Conservation (phyloP, 2,329 filamentous ascomycete species). For the Exophiala spinifera region DNA sequence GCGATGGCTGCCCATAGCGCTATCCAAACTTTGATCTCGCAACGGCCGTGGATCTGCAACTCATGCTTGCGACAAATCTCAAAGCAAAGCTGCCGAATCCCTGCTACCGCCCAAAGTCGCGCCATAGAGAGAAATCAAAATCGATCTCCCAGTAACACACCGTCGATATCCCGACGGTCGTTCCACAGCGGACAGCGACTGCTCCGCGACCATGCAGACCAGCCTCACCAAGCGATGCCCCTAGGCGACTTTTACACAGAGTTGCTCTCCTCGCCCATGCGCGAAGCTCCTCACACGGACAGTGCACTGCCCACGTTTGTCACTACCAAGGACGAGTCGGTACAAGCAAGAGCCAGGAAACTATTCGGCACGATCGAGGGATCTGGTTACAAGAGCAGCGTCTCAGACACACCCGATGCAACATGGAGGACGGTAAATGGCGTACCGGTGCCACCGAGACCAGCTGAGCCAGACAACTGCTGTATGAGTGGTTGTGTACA, state of each 20-base stretch:
- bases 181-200: neutral
- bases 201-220: slow-evolving; percentile 3
- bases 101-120: slow-evolving; percentile 8
- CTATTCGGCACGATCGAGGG: slow-evolving; percentile 81
- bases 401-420: slow-evolving; percentile 45
- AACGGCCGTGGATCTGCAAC: slow-evolving; percentile 10
- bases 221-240: slow-evolving; percentile 38
- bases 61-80: slow-evolving; percentile 35
- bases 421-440: slow-evolving; percentile 65
- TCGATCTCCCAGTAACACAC: neutral
- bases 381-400: slow-evolving; percentile 63
- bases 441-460: slow-evolving; percentile 75
- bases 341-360: slow-evolving; percentile 57
- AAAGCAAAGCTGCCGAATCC: slow-evolving; percentile 43
- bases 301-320: slow-evolving; percentile 25
- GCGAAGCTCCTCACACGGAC: slow-evolving; percentile 15
- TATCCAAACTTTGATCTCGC: neutral
- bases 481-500: slow-evolving; percentile 99
- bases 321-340: slow-evolving; percentile 24
- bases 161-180: neutral
- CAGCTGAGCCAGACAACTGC: slow-evolving; percentile 92
- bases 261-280: slow-evolving; percentile 35
- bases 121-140: neutral
- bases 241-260: slow-evolving; percentile 46
- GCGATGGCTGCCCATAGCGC: neutral